A percentile compares a stretch with the other conserved stretches of the same genome.
These are phyloP conservation scores for Globisporangium echinulatum DNA, from an alignment of 352 stramenopile species.

Conservation along the genomic window DNA sequence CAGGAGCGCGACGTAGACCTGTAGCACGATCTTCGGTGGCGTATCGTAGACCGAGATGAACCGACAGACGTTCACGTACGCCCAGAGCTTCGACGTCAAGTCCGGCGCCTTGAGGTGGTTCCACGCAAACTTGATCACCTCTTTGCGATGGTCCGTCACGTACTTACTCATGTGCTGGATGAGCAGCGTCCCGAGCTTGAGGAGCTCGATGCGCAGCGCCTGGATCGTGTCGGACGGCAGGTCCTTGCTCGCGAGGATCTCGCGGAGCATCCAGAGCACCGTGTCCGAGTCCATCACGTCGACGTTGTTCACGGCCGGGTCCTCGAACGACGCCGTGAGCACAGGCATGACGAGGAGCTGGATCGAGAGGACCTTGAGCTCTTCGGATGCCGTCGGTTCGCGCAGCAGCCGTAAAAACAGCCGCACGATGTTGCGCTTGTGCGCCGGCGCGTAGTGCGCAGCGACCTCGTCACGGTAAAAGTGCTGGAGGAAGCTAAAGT, in stretches of 20 bases:
- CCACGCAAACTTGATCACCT: conserved; percentile 99
- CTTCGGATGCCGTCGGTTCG: conserved; percentile 60
- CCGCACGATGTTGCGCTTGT: conserved; percentile 85
- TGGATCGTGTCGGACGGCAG: conserved; percentile 62
- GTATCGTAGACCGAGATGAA: conserved; percentile 97
- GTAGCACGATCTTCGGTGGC: conserved; percentile 94
- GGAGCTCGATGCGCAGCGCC: conserved; percentile 84
- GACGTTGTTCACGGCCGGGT: conserved; percentile 64
- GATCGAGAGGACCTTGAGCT: conserved; percentile 91
- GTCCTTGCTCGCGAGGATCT: conserved; percentile 85
- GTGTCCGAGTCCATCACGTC: conserved; percentile 85
- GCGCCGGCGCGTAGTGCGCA: conserved; percentile 35
- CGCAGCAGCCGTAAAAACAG: conserved; percentile 87
- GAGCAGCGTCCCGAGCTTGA: conserved; percentile 94
- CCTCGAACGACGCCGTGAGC: conserved; percentile 83
- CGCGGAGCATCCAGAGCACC: conserved; percentile 84
- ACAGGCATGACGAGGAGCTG: conserved; percentile 94
- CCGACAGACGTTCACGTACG: conserved; percentile 95
- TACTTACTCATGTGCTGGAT: conserved; percentile 94
- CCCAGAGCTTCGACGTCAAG: conserved; percentile 94
- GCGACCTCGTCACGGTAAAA: conserved; percentile 88
- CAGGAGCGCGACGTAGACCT: conserved; percentile 95
- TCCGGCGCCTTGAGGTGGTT: conserved; percentile 95
- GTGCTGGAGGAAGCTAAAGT: conserved; percentile 92
- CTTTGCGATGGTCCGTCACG: conserved; percentile 91